phyloP scores from a whole-genome alignment of 257 asterid species.

The Nicotiana knightiana region DNA sequence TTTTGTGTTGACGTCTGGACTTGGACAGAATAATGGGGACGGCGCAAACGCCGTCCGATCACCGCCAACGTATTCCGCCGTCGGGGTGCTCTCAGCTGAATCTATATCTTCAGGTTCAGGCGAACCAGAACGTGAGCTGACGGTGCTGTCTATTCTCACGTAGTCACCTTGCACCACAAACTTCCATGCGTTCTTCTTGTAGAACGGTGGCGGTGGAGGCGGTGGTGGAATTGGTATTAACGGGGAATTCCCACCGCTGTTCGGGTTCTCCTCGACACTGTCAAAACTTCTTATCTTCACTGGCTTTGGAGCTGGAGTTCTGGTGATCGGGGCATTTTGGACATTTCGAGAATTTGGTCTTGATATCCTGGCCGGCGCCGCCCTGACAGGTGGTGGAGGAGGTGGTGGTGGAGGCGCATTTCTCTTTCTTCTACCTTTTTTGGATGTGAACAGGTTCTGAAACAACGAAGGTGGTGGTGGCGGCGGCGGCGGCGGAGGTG shows the following conservation, averaged over 20 bases:
- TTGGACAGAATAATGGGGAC: constrained; percentile 61
- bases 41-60: constrained; percentile 33
- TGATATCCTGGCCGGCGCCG: neutral
- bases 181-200: constrained; percentile 59
- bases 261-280: constrained; percentile 36
- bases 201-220: constrained; percentile 70
- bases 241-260: constrained; percentile 67
- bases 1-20: constrained; percentile 84
- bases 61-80: constrained; percentile 26
- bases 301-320: constrained; percentile 18
- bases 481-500: constrained; percentile 46
- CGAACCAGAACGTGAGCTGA: constrained; percentile 66
- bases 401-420: constrained; percentile 35
- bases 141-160: constrained; percentile 57
- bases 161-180: constrained; percentile 82
- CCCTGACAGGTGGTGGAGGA: constrained; percentile 16
- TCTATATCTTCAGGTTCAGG: constrained; percentile 62
- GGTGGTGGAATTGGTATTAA: constrained; percentile 49
- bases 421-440: constrained; percentile 52
- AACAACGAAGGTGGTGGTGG: constrained; percentile 52
- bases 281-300: constrained; percentile 25
- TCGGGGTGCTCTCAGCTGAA: constrained; percentile 49
- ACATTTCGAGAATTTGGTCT: neutral
- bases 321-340: neutral
- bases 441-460: constrained; percentile 51